A percentile compares a stretch with the other conserved stretches of the same genome.
These are phyloP conservation scores for Suillus weaverae DNA, from an alignment of 768 basidiomycete genomes.

Conservation along the genomic window DNA sequence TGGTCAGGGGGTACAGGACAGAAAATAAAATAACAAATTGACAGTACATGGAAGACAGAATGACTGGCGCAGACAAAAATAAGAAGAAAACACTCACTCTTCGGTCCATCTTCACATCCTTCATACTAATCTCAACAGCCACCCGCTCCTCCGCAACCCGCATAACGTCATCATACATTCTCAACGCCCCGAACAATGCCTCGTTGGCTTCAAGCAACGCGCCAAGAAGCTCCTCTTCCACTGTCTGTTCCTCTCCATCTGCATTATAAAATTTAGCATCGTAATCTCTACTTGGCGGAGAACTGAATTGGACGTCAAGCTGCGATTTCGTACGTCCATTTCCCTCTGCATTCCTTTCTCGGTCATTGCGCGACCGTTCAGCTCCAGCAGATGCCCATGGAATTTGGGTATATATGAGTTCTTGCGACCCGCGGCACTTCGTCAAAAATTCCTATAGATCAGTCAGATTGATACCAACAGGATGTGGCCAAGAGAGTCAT, in stretches of 20 bases:
- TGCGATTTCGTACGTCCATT: conserved; percentile 19
- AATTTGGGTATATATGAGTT: conserved; percentile 83
- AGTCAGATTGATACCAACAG: background rate
- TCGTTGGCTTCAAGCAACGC: conserved; percentile 74
- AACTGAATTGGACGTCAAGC: background rate
- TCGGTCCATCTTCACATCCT: conserved; percentile 64
- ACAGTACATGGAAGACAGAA: conserved; percentile 20
- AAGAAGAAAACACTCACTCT: conserved; percentile 45
- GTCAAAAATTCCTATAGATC: conserved; percentile 73
- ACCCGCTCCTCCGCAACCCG: conserved; percentile 56
- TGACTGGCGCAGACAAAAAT: conserved; percentile 24
- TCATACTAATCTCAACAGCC: conserved; percentile 68
- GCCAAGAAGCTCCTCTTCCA: conserved; percentile 74
- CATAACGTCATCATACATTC: conserved; percentile 77
- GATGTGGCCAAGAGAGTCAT: background rate
- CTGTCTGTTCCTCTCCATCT: conserved; percentile 48
- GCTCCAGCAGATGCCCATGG: conserved; percentile 88
- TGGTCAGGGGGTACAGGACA: background rate
- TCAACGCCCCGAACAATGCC: conserved; percentile 64
- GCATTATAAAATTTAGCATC: conserved; percentile 22
- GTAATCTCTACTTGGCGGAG: conserved; percentile 3
- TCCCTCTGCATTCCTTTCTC: conserved; percentile 23
- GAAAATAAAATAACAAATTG: background rate
- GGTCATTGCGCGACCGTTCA: conserved; percentile 57
- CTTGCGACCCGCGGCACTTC: conserved; percentile 81